Evolutionary conservation across 768 basidiomycete genomes (phyloP), one percentile per base, ranked within the genome.

Genomic region (Lanmaoa pseudosensibilis): DNA sequence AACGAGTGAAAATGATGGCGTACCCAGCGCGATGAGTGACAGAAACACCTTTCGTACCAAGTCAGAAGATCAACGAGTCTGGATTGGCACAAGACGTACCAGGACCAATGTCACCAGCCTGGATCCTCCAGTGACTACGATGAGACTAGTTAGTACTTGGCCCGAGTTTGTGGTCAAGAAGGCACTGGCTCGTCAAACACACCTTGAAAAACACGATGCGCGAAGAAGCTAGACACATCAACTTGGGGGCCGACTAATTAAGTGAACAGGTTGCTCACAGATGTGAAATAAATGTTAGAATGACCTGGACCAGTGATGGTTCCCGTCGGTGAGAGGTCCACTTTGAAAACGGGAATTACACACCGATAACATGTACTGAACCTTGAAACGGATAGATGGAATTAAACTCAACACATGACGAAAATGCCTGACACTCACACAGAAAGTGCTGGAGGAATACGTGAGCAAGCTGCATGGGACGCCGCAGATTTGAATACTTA

Each of bases 351-450:
- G 0, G 8, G 11, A 25, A 23, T 43, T 5, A 55, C 65, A 5
- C 34, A 72, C 70, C 19, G 66, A 69, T 12, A 71, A 12, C 41
- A 66, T 21, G 37, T 62, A 62, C 36, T 73, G 69, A 36, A 62
- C 18, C 71, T 71, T 56, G 13, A 40, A 9, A 25, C 3, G 19
- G 6, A 46, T 44, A n/a, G 19, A 30, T 7, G 36, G 11, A 48
- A 57, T 55, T 33, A 61, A 37, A 27, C 25, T 16, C 25, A 11
- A 13, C 3, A 2, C 9, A 34, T 36, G 23, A n/a, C 50, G 25
- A 40, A 36, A 45, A 37, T n/a, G 2, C 9, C 12, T n/a, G 11
- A 34, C 2, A 68, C 70, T 66, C 52, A 72, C 70, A 38, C 72
- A 73, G 44, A 72, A 72, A 25, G 68, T 54, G 30, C 70, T 72